Percentiles rank a stretch among this genome's conserved stretches.
phyloP scores from a whole-genome alignment of 1,139 yeast species.

The Candida frijolesensis region DNA sequence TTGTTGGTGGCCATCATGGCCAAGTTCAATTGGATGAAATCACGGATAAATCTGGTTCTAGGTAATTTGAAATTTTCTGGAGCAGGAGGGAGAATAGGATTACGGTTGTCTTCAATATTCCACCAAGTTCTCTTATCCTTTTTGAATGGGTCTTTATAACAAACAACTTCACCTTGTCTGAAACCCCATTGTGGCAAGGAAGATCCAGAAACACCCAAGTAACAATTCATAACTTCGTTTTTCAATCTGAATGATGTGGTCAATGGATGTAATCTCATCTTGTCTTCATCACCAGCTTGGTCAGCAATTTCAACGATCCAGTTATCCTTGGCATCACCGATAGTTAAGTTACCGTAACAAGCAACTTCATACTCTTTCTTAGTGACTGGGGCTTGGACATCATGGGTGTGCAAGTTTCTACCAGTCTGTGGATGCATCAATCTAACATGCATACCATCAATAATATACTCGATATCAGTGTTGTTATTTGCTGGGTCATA shows the following conservation, averaged over 20 bases:
- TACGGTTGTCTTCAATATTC: conserved; percentile 88
- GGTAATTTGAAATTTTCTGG: conserved; percentile 77
- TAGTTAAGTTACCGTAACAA: conserved; percentile 82
- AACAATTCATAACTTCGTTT: conserved; percentile 72
- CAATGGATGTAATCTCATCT: conserved; percentile 74
- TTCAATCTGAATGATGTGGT: conserved; percentile 82
- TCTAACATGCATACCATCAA: conserved; percentile 78
- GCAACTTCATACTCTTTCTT: conserved; percentile 81
- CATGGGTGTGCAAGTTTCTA: conserved; percentile 89
- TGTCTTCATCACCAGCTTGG: conserved; percentile 71
- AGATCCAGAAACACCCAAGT: conserved; percentile 80
- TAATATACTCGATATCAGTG: conserved; percentile 58
- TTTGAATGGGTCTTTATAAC: conserved; percentile 71
- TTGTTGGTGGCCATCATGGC: conserved; percentile 99
- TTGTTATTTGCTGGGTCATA: conserved; percentile 54
- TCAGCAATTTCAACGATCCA: conserved; percentile 91
- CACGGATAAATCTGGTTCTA: conserved; percentile 79
- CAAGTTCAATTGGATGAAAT: conserved; percentile 87
- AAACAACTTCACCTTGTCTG: conserved; percentile 95
- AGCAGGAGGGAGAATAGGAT: conserved; percentile 73
- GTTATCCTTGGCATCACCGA: conserved; percentile 91
- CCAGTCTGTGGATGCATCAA: conserved; percentile 80
- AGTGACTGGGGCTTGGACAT: conserved; percentile 77
- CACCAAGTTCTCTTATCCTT: conserved; percentile 98
- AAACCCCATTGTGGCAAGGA: conserved; percentile 96